phyloP scores from a whole-genome alignment of 106 monocot species.

The Ottelia alismoides region DNA sequence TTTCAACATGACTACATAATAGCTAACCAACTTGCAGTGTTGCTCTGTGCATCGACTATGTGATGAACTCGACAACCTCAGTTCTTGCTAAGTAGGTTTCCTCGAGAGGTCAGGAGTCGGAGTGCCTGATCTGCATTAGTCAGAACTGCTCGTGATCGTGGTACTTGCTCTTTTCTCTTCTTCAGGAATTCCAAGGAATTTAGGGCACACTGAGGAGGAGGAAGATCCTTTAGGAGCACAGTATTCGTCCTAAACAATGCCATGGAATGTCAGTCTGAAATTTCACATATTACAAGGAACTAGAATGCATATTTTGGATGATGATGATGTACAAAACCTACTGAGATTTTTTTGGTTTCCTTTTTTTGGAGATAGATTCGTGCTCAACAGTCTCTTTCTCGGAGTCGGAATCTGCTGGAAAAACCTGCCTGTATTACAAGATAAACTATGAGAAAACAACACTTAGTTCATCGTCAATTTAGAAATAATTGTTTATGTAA shows the following conservation, averaged over 20 bases:
- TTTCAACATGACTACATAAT: too few species aligned
- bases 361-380: conserved; percentile 36
- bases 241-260: conserved; percentile 43
- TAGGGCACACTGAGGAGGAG: conserved; percentile 35
- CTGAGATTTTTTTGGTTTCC: conserved; percentile 43
- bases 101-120: conserved; percentile 41
- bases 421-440: conserved; percentile 35
- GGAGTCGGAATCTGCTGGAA: conserved; percentile 67
- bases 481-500: neutral
- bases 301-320: neutral
- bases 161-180: conserved; percentile 63
- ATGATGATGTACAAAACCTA: conserved; percentile 5
- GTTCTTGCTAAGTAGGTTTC: conserved; percentile 27
- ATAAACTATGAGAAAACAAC: neutral
- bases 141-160: conserved; percentile 47
- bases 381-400: conserved; percentile 30
- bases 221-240: conserved; percentile 53
- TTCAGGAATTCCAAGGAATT: conserved; percentile 71
- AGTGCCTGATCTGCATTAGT: conserved; percentile 60
- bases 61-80: neutral
- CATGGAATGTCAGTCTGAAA: neutral
- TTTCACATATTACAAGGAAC: neutral
- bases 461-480: neutral
- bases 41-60: too few species aligned
- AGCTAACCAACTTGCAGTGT: too few species aligned